Evolutionary conservation across 352 stramenopile genomes (phyloP), one percentile per base, ranked within the genome.

Genomic region (Pilasporangium apinafurcum): DNA sequence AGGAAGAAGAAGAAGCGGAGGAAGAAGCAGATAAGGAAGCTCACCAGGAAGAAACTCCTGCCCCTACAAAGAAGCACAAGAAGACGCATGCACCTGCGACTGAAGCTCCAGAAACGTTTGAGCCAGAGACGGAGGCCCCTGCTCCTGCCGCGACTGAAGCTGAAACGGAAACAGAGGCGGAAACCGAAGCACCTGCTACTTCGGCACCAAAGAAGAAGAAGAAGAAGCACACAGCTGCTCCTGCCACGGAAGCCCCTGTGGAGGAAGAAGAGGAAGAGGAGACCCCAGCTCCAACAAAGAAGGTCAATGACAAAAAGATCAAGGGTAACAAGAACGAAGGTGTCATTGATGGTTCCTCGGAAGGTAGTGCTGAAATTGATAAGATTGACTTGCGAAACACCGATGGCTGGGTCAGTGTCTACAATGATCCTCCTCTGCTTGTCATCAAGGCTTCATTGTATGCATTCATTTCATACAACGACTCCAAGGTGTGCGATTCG

Each of bases 371-470:
- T 2, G 79, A 91, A 58, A 91, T 91, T 37, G 79, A 91, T 28
- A 91, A 91, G 74, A 88, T 91, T 26, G 74, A 90, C 41, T 41
- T 83, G 40, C 61, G 62, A 33, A 88, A 91, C 52, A 40, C 68
- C 26, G 79, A 86, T 45, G 59, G 69, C 26, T 91, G 79, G 79
- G 48, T 85, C n/a, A 87, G 72, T 43, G 77, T 91, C 40, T 89
- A 86, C 68, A 76, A 87, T 38, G 70, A 89, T 50, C 76, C 79
- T 22, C 76, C 76, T 32, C 58, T 86, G 4, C 68, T 88, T 21
- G 73, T 91, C 16, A 86, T 91, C 52, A 88, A 89, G 72, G 79
- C 75, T 7, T 91, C 79, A 37, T 58, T 91, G 40, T 91, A 91
- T 51, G 78, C 81, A 14, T 93, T 93, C 56, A 86, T 86, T 43